Evolutionary conservation across 176 grass and related monocot species (phyloP), one percentile per base, ranked within the genome.

Genomic region (Lolium perenne): DNA sequence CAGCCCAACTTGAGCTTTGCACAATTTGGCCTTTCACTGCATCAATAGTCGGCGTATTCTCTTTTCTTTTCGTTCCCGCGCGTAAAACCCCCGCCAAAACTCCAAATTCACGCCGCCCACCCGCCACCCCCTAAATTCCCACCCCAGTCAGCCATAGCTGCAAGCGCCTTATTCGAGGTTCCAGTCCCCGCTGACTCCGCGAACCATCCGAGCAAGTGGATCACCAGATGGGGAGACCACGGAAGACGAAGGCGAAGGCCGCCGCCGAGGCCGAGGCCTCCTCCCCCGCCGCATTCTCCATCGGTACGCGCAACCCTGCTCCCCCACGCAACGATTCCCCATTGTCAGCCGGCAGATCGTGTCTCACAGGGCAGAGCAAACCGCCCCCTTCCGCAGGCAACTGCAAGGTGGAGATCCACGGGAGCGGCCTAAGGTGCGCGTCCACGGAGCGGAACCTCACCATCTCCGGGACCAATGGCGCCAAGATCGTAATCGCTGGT

Each of bases 341-440:
- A 17, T 20, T 64, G 7, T 82, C 9, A 21, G 45, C 10, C 68
- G 72, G 25, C 45, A 18, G 38, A 32, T 57, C 21, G 73, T 17
- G 60, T 35, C 81, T 68, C 16, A 76, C 54, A 26, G 15, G 11
- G 2, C 25, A 49, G 73, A 3, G 23, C 10, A 5, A 40, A 61
- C 8, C 14, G 12, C 16, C 8, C 4, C 22, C 7, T 32, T 20
- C 83, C 83, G 20, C 72, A 97, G 95, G 92, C 20, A 95, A 95
- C 67, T 95, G 91, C 82, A 93, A 87, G 81, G 91, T 95, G 81
- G 93, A 86, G 87, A 85, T 97, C 89, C 81, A 49, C 32, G 91
- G 91, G 71, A 45, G 69, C 20, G 77, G 89, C 45, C 21, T 90
- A 53, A 61, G 49, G 41, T 86, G 89, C 74, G 63, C 88, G 47